Percentiles rank a stretch among this genome's conserved stretches.
Conservation (phyloP, 768 basidiomycete species). For the Leccinum obscurum region DNA sequence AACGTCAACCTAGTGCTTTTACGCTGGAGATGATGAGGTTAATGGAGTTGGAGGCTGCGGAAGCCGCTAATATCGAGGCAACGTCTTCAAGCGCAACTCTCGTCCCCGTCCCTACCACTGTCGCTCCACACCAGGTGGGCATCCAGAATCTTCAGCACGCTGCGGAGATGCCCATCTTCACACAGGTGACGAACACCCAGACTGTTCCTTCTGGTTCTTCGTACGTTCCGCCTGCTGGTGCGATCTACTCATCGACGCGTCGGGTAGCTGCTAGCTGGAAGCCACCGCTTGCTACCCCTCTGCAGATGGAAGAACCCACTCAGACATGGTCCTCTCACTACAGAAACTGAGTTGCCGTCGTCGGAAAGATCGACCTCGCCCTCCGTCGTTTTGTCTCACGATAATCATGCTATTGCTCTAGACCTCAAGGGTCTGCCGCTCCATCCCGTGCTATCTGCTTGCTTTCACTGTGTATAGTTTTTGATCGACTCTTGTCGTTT, state of each 20-base stretch:
- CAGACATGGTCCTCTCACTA: conserved; percentile 23
- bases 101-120: conserved; percentile 4
- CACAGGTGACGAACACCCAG: conserved; percentile 28
- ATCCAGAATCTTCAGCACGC: conserved; percentile 15
- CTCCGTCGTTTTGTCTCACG: conserved; percentile 11
- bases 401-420: conserved; percentile 1
- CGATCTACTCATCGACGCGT: conserved; percentile 46
- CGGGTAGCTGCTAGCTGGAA: conserved; percentile 59
- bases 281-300: conserved; percentile 15
- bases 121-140: conserved; percentile 29
- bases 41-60: conserved; percentile 37
- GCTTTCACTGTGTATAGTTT: conserved; percentile 29
- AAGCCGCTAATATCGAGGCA: conserved; percentile 8
- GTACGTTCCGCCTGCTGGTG: conserved; percentile 59
- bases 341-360: conserved; percentile 1
- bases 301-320: conserved; percentile 34
- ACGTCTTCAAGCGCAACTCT: neutral
- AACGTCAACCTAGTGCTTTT: conserved; percentile 23
- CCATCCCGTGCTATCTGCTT: conserved; percentile 14
- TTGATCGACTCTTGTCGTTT: conserved; percentile 10
- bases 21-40: conserved; percentile 38
- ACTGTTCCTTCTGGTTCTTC: conserved; percentile 11
- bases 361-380: conserved; percentile 9
- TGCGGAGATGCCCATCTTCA: conserved; percentile 26
- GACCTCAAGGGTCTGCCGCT: conserved; percentile 7